Percentiles rank a stretch among this genome's conserved stretches.
These are phyloP conservation scores for Trifolium fragiferum DNA, from an alignment of 306 rosid genomes.

Conservation along the genomic window DNA sequence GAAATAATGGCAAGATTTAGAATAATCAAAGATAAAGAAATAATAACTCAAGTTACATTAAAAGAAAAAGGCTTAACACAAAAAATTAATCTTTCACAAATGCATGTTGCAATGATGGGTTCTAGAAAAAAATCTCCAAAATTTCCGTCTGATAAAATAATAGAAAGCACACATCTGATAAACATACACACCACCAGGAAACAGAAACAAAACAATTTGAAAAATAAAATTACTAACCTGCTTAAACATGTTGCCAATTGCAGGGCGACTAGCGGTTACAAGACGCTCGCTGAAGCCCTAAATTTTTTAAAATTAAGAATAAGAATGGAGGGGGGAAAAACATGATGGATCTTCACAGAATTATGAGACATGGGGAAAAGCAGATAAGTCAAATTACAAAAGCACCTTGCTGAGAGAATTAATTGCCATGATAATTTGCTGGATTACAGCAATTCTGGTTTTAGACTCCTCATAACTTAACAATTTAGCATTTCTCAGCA, in stretches of 20 bases:
- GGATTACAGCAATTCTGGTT: conserved; percentile 67
- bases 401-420: conserved; percentile 96
- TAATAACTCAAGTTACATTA: not conserved
- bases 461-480: conserved; percentile 68
- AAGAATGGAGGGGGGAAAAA: conserved; percentile 24
- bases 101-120: conserved; percentile 16
- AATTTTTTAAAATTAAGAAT: conserved; percentile 36
- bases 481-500: conserved; percentile 67
- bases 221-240: conserved; percentile 61
- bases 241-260: conserved; percentile 94
- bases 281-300: conserved; percentile 98
- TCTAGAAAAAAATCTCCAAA: conserved; percentile 5
- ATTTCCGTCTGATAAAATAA: conserved; percentile 23
- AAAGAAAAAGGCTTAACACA: conserved; percentile 26
- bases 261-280: conserved; percentile 93
- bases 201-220: conserved; percentile 19
- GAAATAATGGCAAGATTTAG: conserved; percentile 35
- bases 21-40: conserved; percentile 17
- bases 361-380: conserved; percentile 18
- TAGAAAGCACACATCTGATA: conserved; percentile 9
- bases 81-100: conserved; percentile 13
- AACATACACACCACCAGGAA: conserved; percentile 10
- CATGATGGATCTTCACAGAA: conserved; percentile 12
- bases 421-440: conserved; percentile 93
- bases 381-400: conserved; percentile 33